phyloP scores from a whole-genome alignment of 345 rosid genomes.

The Eucalyptus erythrocorys region DNA sequence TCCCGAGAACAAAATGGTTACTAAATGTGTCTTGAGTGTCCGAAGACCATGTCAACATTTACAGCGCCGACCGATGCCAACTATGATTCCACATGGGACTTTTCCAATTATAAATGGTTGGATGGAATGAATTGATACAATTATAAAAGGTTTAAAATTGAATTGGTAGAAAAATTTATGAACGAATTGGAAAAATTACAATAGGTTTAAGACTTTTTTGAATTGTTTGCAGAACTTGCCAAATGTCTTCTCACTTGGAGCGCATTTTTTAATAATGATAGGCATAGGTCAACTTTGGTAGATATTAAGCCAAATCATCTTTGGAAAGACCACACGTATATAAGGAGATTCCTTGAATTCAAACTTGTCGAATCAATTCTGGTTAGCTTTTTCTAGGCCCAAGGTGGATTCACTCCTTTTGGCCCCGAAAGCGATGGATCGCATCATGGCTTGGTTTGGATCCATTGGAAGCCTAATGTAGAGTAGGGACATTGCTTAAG shows the following conservation, averaged over 20 bases:
- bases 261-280: neutral
- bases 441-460: neutral
- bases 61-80: accelerated
- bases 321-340: neutral
- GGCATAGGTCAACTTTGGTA: neutral
- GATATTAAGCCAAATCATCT: neutral
- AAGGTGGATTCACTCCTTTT: neutral
- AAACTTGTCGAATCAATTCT: neutral
- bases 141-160: too few species aligned
- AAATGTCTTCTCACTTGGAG: neutral
- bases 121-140: too few species aligned
- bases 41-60: too few species aligned
- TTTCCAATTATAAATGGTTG: too few species aligned
- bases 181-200: too few species aligned
- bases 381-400: neutral
- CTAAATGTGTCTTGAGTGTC: too few species aligned
- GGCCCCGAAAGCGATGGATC: neutral
- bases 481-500: neutral
- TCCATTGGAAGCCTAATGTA: neutral
- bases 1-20: too few species aligned
- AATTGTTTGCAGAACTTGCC: neutral
- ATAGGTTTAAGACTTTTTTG: too few species aligned
- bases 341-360: neutral
- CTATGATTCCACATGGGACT: too few species aligned
- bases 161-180: too few species aligned